phyloP scores from a whole-genome alignment of 1,139 yeast species.

The Magnusiomyces ingens region DNA sequence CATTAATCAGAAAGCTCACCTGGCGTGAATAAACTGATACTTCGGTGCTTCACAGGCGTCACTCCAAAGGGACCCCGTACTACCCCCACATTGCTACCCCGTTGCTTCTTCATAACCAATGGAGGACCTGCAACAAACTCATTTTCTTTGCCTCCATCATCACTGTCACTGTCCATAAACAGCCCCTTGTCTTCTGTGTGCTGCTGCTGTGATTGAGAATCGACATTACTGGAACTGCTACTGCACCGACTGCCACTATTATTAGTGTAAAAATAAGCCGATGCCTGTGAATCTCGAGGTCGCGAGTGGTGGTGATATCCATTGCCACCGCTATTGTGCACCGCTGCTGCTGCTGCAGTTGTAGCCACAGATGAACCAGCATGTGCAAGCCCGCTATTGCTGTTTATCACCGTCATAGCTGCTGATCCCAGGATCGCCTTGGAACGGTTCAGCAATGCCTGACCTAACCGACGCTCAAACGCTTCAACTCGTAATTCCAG shows the following conservation, averaged over 20 bases:
- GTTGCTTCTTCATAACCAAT: not conserved
- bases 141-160: slow-evolving; percentile 6
- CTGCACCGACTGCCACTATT: too few species aligned
- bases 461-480: slow-evolving; percentile 25
- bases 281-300: too few species aligned
- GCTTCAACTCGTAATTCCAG: slow-evolving; percentile 27
- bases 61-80: not conserved
- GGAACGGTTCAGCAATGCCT: slow-evolving; percentile 29
- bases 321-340: not conserved
- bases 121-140: not conserved
- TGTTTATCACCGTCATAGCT: slow-evolving; percentile 27
- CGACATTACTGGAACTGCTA: too few species aligned
- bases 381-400: not conserved
- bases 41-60: not conserved
- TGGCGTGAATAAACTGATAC: not conserved
- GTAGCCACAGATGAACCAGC: not conserved
- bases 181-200: too few species aligned
- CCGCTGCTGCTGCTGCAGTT: not conserved
- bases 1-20: not conserved
- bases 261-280: too few species aligned
- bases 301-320: too few species aligned
- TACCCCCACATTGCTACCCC: not conserved
- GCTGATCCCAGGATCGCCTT: slow-evolving; percentile 31
- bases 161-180: not conserved
- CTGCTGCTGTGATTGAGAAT: too few species aligned